phyloP scores from a whole-genome alignment of 495 filamentous ascomycete genomes.

The Penicillium alfredii region DNA sequence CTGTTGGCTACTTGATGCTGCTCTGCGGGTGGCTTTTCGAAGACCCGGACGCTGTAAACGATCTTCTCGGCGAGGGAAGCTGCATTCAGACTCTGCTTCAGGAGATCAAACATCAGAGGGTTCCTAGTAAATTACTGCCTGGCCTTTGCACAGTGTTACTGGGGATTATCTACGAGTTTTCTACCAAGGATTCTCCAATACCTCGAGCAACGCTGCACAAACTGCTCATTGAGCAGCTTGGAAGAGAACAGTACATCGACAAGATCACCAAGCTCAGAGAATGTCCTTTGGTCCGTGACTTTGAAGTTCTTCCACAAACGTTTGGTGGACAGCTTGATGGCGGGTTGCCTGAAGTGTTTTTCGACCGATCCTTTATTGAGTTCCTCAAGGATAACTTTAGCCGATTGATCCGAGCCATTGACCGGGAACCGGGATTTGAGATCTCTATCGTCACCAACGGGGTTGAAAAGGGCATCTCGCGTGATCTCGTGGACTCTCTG shows the following conservation, averaged over 20 bases:
- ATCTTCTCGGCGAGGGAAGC: conserved; percentile 92
- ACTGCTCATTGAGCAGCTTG: conserved; percentile 71
- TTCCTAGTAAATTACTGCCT: conserved; percentile 58
- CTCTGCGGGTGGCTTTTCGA: conserved; percentile 93
- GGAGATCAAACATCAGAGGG: conserved; percentile 56
- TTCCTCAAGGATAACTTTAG: conserved; percentile 96
- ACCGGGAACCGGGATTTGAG: conserved; percentile 84
- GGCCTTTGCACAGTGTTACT: conserved; percentile 79
- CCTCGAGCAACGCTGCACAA: conserved; percentile 76
- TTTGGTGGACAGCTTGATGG: conserved; percentile 48
- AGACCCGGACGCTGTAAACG: conserved; percentile 83
- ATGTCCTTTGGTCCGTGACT: conserved; percentile 81
- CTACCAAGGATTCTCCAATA: conserved; percentile 91
- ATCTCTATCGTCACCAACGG: conserved; percentile 72
- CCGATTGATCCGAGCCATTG: conserved; percentile 76
- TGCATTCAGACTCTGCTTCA: conserved; percentile 81
- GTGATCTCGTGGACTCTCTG: conserved; percentile 77
- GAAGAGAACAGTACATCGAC: conserved; percentile 84
- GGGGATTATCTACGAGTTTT: conserved; percentile 93
- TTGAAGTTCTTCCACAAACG: conserved; percentile 76
- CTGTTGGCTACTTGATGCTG: conserved; percentile 85
- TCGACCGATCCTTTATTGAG: conserved; percentile 82
- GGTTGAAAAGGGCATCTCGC: conserved; percentile 74
- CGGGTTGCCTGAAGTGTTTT: conserved; percentile 74
- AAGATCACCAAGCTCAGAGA: conserved; percentile 72